Base-by-base conservation (phyloP, 768 basidiomycete species). In the Hericium coralloides region DNA sequence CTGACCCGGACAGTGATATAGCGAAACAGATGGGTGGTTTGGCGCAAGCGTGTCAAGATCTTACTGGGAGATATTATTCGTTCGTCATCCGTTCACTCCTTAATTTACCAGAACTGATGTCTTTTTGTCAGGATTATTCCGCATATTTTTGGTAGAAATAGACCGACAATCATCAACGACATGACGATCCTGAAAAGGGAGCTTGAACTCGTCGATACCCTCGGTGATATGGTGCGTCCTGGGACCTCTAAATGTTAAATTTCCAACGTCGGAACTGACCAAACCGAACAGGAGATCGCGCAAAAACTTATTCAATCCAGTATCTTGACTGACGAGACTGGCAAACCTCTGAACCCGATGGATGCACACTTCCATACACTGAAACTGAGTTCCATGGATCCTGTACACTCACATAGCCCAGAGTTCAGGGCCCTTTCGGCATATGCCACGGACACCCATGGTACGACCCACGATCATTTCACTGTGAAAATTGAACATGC, bases 121-220 rank as follows among this genome's bases (percentile, higher is more conserved):
- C 53, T 39, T 9, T n/a, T 18, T 37, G 12, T 47, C 59, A 80
- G 82, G 0, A 76, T 83, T 57, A 83, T 85, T 50, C 83, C 83
- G 1, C 83, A 84, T 65, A 77, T 72, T n/a, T 84, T 83, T 59
- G 82, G 82, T 20, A 70, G 80, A 38, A 68, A 64, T 22, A 66
- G 77, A 48, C 82, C 81, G 1, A 68, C 61, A 8, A 66, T 75
- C 31, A 83, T 85, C 64, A 67, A 69, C 55, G 68, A 61, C 50
- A 55, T 68, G 49, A 59, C 22, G 0, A 49, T 67, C 12, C 65
- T 85, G 58, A 79, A 82, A 63, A 74, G 63, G 76, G 81, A 83
- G 71, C 74, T 83, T 43, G 79, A 81, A n/a, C 75, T 83, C 20
- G 81, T 84, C 15, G 83, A 83, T 59, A 80, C 82, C 18, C 75